Conservation (phyloP, 78 protist genomes). For the Paulinella micropora region DNA sequence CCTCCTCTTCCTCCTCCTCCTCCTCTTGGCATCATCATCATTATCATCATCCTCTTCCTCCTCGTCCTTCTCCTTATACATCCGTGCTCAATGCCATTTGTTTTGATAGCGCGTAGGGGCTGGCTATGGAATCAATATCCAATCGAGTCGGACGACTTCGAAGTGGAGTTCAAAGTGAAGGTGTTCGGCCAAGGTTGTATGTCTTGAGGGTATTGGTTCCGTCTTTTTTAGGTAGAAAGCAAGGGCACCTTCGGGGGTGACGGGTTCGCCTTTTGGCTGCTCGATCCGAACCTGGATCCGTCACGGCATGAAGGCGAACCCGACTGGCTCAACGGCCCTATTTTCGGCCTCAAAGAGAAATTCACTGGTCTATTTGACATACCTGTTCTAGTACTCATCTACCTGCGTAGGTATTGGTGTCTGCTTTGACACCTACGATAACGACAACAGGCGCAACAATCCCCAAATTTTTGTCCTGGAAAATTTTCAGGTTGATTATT, state of each 20-base stretch:
- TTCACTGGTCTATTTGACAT: not conserved
- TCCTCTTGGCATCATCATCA: no score
- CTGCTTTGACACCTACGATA: not conserved
- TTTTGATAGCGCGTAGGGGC: no score
- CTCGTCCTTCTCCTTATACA: no score
- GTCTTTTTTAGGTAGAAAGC: no score
- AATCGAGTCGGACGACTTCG: not conserved
- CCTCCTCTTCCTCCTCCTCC: no score
- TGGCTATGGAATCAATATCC: conserved; percentile 4
- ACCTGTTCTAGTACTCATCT: not conserved
- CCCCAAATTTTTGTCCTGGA: not conserved
- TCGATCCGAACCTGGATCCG: not conserved
- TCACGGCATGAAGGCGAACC: not conserved
- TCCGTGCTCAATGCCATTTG: no score
- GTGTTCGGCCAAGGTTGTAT: not conserved
- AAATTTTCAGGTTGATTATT: no score
- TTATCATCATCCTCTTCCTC: no score
- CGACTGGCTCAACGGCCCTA: not conserved
- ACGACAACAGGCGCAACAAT: not conserved
- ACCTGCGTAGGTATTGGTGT: not conserved
- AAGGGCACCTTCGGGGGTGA: no score
- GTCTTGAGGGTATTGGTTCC: no score
- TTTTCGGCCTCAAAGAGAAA: not conserved
- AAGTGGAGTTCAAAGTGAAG: not conserved
- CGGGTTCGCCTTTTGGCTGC: not conserved